Evolutionary conservation across 2,329 filamentous ascomycete species (phyloP), one percentile per base, ranked within the genome.

Genomic region (Cercospora sp.): DNA sequence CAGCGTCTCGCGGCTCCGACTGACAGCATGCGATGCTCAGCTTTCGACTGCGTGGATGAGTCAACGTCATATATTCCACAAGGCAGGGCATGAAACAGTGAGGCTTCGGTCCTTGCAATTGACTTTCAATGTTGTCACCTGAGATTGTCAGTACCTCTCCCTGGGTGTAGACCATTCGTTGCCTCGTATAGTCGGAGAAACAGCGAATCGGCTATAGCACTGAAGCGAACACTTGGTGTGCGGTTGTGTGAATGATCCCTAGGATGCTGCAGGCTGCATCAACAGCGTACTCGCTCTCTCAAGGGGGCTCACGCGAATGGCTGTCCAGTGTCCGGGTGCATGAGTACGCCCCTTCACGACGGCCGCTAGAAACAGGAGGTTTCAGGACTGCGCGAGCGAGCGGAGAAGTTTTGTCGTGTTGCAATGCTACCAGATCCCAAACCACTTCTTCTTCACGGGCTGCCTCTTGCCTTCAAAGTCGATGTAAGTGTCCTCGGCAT

Each of bases 401-500:
- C 53, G 23, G 13, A 28, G 28, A 57, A n/a, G n/a, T 18, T 57
- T 28, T 57, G 12, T 57, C 48, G 53, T 57, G 53, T 18, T 30
- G 28, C 53, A 57, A 61, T 20, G 9, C 39, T 39, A 93, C 85
- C 93, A 96, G 75, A 96, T 90, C 13, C 93, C 93, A 74, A 95
- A 83, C 87, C 91, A 94, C 83, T 92, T 94, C 87, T 93, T 94
- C 69, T 66, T 67, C 66, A 88, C 82, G 66, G 85, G 84, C 80
- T 83, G 87, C 77, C 81, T 81, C 70, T 79, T 80, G 16, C 79
- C 78, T 20, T 82, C 81, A 63, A 79, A 78, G 69, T 79, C 79
- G 42, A 76, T 69, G 68, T 82, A 81, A 33, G 73, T 75, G 60
- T 80, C 81, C 63, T 79, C 72, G 45, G 69, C 64, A 61, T 81